phyloP scores from a whole-genome alignment of 208 protist species.

The Sergeia podlipaevii region DNA sequence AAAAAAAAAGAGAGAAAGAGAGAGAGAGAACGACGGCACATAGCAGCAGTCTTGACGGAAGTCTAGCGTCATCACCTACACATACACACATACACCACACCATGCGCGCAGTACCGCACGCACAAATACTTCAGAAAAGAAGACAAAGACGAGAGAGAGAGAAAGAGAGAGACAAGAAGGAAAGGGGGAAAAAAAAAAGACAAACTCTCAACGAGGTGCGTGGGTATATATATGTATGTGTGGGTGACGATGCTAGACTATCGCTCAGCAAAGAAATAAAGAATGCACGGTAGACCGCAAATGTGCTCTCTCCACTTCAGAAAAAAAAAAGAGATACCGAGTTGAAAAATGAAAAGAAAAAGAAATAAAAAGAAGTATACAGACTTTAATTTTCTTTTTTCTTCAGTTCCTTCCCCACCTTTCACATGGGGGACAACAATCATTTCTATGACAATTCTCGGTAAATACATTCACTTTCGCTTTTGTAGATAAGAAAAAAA shows the following conservation, averaged over 20 bases:
- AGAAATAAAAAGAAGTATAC: too few species aligned
- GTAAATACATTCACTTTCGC: too few species aligned
- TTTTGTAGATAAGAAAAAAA: slow-evolving; percentile 1
- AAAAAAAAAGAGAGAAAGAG: slow-evolving; percentile 6
- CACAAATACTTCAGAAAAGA: slow-evolving; percentile 2
- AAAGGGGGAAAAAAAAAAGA: slow-evolving; percentile 5
- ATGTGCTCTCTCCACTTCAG: too few species aligned
- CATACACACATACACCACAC: neutral
- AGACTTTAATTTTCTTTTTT: too few species aligned
- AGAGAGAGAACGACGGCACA: neutral
- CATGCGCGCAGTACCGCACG: too few species aligned
- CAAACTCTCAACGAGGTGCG: too few species aligned
- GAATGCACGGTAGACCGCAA: too few species aligned
- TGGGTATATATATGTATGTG: neutral
- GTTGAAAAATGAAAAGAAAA: neutral
- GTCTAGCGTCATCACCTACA: neutral
- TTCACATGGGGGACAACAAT: too few species aligned
- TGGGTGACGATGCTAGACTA: neutral
- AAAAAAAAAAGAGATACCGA: slow-evolving; percentile 4
- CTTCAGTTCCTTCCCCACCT: too few species aligned
- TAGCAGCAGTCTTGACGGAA: neutral
- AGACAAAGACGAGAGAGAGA: slow-evolving; percentile 4
- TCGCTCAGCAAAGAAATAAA: too few species aligned
- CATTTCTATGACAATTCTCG: too few species aligned
- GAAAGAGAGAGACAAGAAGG: slow-evolving; percentile 8